Percentiles rank a stretch among this genome's conserved stretches.
phyloP scores from a whole-genome alignment of 2,329 filamentous ascomycete species.

The Trichophyton rubrum region DNA sequence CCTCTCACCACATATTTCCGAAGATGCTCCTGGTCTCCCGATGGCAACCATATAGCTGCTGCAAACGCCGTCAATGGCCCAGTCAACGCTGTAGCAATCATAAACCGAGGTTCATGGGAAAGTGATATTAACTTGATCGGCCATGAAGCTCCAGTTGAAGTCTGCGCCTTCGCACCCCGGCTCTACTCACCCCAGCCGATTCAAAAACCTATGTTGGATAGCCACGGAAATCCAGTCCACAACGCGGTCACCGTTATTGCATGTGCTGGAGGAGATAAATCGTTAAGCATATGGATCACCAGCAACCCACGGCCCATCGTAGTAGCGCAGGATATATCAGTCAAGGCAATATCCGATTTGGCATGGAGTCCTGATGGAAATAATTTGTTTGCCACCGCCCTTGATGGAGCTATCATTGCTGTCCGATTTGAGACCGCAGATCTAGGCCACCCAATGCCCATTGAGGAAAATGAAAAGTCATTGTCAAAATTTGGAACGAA shows the following conservation, averaged over 20 bases:
- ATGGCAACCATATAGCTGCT: constrained; percentile 92
- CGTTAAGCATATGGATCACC: constrained; percentile 93
- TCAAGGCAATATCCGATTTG: constrained; percentile 87
- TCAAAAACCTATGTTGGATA: constrained; percentile 35
- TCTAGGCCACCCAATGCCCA: constrained; percentile 72
- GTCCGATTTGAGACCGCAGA: constrained; percentile 76
- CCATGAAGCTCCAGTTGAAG: constrained; percentile 91
- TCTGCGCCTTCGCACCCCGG: constrained; percentile 90
- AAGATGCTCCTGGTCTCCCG: constrained; percentile 92
- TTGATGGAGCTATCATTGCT: constrained; percentile 78
- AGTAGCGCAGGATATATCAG: constrained; percentile 74
- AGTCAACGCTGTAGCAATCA: constrained; percentile 91
- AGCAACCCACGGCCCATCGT: constrained; percentile 84
- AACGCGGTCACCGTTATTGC: constrained; percentile 80
- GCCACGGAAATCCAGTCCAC: constrained; percentile 29
- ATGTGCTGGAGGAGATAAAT: constrained; percentile 93
- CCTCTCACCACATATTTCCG: constrained; percentile 95
- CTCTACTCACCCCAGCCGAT: constrained; percentile 64
- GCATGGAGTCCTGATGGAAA: constrained; percentile 89
- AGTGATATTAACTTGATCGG: constrained; percentile 95
- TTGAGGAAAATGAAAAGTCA: constrained; percentile 83
- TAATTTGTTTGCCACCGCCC: constrained; percentile 69
- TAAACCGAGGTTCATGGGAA: constrained; percentile 84
- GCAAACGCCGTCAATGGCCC: constrained; percentile 96
- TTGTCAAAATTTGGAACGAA: constrained; percentile 86